These are phyloP conservation scores for Hypoxylon fuscum DNA, from an alignment of 495 filamentous ascomycete species.

Conservation along the genomic window DNA sequence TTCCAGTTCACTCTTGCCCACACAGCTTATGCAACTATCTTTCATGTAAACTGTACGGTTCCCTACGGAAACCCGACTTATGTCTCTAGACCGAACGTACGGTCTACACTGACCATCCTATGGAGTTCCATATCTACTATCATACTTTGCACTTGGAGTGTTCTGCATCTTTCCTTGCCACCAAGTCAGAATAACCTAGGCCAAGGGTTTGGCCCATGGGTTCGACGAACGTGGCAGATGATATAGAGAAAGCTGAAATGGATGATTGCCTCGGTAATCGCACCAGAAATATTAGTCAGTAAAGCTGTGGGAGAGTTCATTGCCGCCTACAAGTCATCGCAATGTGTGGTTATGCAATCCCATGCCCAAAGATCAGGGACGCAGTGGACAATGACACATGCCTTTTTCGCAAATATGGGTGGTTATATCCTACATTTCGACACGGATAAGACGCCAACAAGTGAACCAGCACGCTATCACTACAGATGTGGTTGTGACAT, in stretches of 20 bases:
- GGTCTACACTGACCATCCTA: background rate
- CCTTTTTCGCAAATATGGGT: background rate
- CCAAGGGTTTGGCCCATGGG: background rate
- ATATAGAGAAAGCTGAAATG: conserved; percentile 1
- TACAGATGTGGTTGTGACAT: background rate
- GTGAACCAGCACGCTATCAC: background rate
- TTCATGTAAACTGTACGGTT: background rate
- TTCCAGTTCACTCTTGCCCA: too few species aligned
- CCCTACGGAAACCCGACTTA: background rate
- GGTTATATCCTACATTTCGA: background rate
- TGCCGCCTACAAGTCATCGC: background rate
- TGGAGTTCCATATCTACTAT: background rate
- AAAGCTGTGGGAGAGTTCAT: background rate
- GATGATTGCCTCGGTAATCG: background rate
- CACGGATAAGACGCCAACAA: background rate
- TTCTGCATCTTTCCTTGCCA: background rate
- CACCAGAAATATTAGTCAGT: background rate
- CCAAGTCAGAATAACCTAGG: background rate
- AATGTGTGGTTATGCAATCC: background rate
- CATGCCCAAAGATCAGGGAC: background rate
- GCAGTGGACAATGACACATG: background rate
- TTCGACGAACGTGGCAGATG: background rate
- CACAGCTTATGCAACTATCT: background rate
- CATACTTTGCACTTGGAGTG: background rate
- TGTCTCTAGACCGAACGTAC: background rate